These are phyloP conservation scores for Cladophialophora bantiana DNA, from an alignment of 2,329 filamentous ascomycete species.

Conservation along the genomic window DNA sequence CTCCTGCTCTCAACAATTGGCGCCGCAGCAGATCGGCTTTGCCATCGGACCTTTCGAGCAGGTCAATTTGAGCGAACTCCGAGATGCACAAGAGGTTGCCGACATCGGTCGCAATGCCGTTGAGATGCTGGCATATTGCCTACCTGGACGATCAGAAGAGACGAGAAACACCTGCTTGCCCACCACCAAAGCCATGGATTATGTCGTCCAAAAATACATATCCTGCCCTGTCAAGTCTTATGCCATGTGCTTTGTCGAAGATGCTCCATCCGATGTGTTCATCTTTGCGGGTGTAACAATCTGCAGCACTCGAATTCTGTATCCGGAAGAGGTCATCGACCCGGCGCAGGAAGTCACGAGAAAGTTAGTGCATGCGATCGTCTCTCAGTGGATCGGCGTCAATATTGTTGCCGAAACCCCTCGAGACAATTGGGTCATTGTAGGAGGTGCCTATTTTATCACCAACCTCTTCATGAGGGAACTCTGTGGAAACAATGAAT, in stretches of 20 bases:
- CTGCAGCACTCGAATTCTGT: conserved; percentile 84
- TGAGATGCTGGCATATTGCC: conserved; percentile 88
- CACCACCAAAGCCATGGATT: conserved; percentile 84
- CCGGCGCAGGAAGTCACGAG: conserved; percentile 82
- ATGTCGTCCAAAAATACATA: conserved; percentile 85
- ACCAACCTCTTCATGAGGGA: conserved; percentile 90
- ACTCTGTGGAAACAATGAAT: conserved; percentile 93
- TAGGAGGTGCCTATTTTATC: conserved; percentile 93
- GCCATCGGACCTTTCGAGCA: conserved; percentile 94
- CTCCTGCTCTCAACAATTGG: conserved; percentile 74
- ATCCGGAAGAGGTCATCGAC: conserved; percentile 84
- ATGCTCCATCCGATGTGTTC: conserved; percentile 76
- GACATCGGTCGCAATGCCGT: conserved; percentile 87
- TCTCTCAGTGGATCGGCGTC: conserved; percentile 93
- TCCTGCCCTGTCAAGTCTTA: conserved; percentile 92
- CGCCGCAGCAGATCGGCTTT: conserved; percentile 90
- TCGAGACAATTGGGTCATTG: conserved; percentile 84
- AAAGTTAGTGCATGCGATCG: conserved; percentile 80
- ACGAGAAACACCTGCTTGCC: conserved; percentile 86
- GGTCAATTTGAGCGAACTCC: conserved; percentile 85
- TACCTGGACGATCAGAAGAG: conserved; percentile 81
- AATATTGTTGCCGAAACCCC: conserved; percentile 85
- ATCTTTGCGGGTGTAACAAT: conserved; percentile 84
- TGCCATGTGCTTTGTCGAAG: conserved; percentile 93
- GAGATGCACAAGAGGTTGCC: conserved; percentile 89